A percentile compares a stretch with the other conserved stretches of the same genome.
Conservation (phyloP, 2,329 filamentous ascomycete genomes). For the Lomentospora prolificans region DNA sequence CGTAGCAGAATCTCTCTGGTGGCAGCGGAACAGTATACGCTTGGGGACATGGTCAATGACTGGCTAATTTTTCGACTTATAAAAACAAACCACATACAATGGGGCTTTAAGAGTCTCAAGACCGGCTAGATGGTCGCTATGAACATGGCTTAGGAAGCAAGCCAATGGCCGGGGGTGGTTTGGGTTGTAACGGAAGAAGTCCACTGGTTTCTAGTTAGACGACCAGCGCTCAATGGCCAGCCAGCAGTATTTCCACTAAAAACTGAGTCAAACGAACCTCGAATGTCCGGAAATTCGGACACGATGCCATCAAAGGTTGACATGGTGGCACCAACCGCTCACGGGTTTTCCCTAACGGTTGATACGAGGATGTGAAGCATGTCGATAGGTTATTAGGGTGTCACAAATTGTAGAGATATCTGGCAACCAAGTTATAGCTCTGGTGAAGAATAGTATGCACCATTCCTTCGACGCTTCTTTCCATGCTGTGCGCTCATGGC, state of each 20-base stretch:
- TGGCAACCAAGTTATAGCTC: too few species aligned
- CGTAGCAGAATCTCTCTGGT: conserved; percentile 73
- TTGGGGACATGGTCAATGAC: neutral
- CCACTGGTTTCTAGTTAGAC: conserved; percentile 41
- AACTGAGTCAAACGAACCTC: conserved; percentile 33
- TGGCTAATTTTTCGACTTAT: neutral
- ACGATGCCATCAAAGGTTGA: conserved; percentile 68
- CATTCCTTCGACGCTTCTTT: too few species aligned
- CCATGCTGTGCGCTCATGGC: too few species aligned
- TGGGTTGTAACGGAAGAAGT: conserved; percentile 60
- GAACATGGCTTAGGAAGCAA: conserved; percentile 85
- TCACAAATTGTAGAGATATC: too few species aligned
- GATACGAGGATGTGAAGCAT: too few species aligned
- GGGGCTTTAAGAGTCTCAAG: conserved; percentile 67
- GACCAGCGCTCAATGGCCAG: conserved; percentile 9
- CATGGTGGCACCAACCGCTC: conserved; percentile 43
- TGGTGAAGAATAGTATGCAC: too few species aligned
- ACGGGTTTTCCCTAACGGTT: too few species aligned
- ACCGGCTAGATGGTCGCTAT: conserved; percentile 79
- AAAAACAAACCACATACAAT: conserved; percentile 57
- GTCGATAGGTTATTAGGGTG: too few species aligned
- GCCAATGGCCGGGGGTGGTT: conserved; percentile 56
- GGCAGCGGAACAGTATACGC: conserved; percentile 78
- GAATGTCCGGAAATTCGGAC: conserved; percentile 69
- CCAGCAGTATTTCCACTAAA: conserved; percentile 2